Evolutionary conservation across 139 green algal species (phyloP).

Genomic region (Chlamydomonas schloesseri): DNA sequence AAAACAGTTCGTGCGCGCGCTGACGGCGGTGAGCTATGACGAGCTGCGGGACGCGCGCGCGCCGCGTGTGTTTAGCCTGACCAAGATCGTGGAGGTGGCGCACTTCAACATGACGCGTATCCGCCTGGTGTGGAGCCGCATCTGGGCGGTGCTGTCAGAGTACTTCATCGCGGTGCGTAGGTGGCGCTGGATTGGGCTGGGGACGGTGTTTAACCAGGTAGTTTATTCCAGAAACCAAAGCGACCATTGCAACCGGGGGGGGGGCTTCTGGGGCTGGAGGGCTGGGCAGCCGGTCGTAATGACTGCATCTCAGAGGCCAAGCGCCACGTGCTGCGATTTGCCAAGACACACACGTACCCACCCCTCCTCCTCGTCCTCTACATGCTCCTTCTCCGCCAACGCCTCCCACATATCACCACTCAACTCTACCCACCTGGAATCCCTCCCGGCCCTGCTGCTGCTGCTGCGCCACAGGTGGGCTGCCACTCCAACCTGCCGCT

Average conservation of each 20-base stretch:
- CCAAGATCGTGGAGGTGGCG: conserved; percentile 97
- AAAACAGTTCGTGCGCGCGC: conserved; percentile 91
- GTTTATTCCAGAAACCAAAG: no score
- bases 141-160: conserved; percentile 94
- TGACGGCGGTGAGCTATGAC: conserved; percentile 75
- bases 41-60: conserved; percentile 67
- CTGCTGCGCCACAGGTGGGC: conserved; percentile 46
- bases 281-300: no score
- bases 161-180: conserved; percentile 86
- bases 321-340: no score
- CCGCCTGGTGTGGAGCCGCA: conserved; percentile 94
- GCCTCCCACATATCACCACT: conserved; percentile 45
- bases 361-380: no score
- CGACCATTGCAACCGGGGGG: no score
- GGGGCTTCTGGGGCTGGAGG: no score
- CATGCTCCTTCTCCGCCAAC: conserved; percentile 72
- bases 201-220: no score
- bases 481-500: conserved; percentile 86
- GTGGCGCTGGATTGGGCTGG: no score
- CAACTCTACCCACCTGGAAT: no score
- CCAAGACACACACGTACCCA: no score
- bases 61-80: conserved; percentile 92
- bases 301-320: no score
- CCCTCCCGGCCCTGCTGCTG: no score
- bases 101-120: conserved; percentile 99